Conservation (phyloP, 2,329 filamentous ascomycete species). For the Sarocladium kiliense region DNA sequence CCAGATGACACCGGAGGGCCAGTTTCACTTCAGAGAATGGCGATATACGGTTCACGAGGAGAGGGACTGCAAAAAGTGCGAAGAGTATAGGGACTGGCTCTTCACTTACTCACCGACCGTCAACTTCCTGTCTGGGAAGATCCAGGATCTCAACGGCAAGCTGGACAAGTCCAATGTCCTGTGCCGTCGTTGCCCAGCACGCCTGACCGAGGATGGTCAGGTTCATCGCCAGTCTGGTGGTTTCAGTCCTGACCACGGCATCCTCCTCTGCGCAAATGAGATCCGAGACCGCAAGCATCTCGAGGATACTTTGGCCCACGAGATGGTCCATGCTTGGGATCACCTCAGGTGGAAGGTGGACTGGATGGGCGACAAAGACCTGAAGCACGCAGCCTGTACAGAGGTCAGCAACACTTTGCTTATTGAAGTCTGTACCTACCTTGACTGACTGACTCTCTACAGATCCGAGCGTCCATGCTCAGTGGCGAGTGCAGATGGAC, state of each 20-base stretch:
- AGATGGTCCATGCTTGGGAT: slow-evolving; percentile 98
- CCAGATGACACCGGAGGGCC: slow-evolving; percentile 62
- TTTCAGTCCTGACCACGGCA: slow-evolving; percentile 81
- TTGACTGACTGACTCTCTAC: slow-evolving; percentile 9
- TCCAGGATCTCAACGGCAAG: slow-evolving; percentile 70
- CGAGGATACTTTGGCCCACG: slow-evolving; percentile 91
- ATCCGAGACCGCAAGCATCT: slow-evolving; percentile 73
- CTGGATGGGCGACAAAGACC: slow-evolving; percentile 61
- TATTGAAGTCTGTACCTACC: neutral
- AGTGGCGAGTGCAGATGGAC: slow-evolving; percentile 92
- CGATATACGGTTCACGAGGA: slow-evolving; percentile 72
- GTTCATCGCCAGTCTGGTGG: slow-evolving; percentile 69
- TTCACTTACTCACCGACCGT: slow-evolving; percentile 81
- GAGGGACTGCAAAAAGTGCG: slow-evolving; percentile 74
- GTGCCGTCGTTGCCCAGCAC: slow-evolving; percentile 70
- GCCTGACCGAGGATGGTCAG: slow-evolving; percentile 50
- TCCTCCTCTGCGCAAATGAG: slow-evolving; percentile 89
- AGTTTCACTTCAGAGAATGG: slow-evolving; percentile 71
- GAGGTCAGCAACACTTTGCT: slow-evolving; percentile 54
- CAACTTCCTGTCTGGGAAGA: slow-evolving; percentile 79
- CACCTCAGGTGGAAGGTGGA: slow-evolving; percentile 88
- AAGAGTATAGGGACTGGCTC: slow-evolving; percentile 76
- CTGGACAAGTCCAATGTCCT: slow-evolving; percentile 71
- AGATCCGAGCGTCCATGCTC: slow-evolving; percentile 90
- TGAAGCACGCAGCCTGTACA: slow-evolving; percentile 88